phyloP scores from a whole-genome alignment of 2,329 filamentous ascomycete species.

The Stachybotrys chartarum region DNA sequence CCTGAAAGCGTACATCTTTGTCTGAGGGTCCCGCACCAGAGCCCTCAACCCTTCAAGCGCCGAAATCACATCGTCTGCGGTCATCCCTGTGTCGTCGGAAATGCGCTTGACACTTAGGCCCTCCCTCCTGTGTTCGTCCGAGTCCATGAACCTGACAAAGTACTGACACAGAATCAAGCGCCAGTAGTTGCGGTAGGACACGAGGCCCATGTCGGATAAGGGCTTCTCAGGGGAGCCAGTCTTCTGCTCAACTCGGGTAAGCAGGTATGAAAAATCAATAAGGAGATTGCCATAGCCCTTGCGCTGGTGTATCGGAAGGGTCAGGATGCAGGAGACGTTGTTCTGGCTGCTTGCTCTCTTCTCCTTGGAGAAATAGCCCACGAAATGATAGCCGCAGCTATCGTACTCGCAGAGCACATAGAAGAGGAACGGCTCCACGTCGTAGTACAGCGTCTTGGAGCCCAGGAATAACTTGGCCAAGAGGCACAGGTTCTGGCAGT shows the following conservation, averaged over 20 bases:
- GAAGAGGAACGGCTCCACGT: conserved; percentile 94
- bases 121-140: conserved; percentile 25
- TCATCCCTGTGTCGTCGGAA: conserved; percentile 89
- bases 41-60: conserved; percentile 85
- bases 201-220: conserved; percentile 92
- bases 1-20: conserved; percentile 81
- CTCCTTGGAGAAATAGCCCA: conserved; percentile 99
- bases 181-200: conserved; percentile 98
- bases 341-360: conserved; percentile 92
- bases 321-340: conserved; percentile 96
- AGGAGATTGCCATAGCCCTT: conserved; percentile 95
- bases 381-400: conserved; percentile 86
- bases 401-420: conserved; percentile 96
- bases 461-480: conserved; percentile 96
- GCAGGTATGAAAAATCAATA: conserved; percentile 96
- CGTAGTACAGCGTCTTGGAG: conserved; percentile 96
- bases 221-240: conserved; percentile 96
- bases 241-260: conserved; percentile 88
- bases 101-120: conserved; percentile 59
- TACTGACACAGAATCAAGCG: conserved; percentile 81
- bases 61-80: conserved; percentile 90
- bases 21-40: conserved; percentile 81
- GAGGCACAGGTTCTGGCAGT: conserved; percentile 95
- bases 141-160: conserved; percentile 47
- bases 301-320: conserved; percentile 90